Conservation (phyloP, 495 filamentous ascomycete species). For the Pyrenula massariospora region DNA sequence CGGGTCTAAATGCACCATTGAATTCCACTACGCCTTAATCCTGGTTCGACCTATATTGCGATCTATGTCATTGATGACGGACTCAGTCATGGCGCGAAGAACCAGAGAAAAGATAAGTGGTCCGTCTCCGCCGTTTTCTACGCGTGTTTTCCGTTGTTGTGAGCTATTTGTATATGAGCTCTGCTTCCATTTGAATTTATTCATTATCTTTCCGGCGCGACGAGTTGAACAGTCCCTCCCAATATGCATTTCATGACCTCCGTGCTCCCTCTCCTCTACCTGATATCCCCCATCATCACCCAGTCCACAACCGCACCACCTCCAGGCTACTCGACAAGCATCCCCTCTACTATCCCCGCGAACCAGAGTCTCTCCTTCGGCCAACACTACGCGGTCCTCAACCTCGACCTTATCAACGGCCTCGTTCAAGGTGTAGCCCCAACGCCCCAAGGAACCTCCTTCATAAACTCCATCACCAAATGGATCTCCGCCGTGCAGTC, state of each 20-base stretch:
- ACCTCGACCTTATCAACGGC: constrained; percentile 23
- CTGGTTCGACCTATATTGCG: background rate
- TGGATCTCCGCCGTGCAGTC: constrained; percentile 28
- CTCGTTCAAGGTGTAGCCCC: constrained; percentile 14
- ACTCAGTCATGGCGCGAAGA: background rate
- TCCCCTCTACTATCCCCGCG: background rate
- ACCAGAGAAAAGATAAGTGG: background rate
- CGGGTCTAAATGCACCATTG: background rate
- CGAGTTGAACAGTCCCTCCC: too few relatives aligned
- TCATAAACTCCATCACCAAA: constrained; percentile 12
- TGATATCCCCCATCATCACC: background rate
- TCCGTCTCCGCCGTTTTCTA: background rate
- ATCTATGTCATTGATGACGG: background rate
- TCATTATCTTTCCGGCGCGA: too few relatives aligned
- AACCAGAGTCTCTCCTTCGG: constrained; percentile 14
- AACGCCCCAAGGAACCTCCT: constrained; percentile 15
- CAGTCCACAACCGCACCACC: background rate
- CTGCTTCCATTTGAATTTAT: background rate
- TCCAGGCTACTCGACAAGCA: background rate
- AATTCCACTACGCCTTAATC: background rate
- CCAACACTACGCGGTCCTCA: constrained; percentile 22
- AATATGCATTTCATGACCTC: constrained; percentile 2
- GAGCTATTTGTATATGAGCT: background rate
- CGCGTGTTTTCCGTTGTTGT: background rate
- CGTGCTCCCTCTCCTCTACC: background rate